These are phyloP conservation scores for Fusarium sp. DNA, from an alignment of 2,329 filamentous ascomycete genomes.

Conservation along the genomic window DNA sequence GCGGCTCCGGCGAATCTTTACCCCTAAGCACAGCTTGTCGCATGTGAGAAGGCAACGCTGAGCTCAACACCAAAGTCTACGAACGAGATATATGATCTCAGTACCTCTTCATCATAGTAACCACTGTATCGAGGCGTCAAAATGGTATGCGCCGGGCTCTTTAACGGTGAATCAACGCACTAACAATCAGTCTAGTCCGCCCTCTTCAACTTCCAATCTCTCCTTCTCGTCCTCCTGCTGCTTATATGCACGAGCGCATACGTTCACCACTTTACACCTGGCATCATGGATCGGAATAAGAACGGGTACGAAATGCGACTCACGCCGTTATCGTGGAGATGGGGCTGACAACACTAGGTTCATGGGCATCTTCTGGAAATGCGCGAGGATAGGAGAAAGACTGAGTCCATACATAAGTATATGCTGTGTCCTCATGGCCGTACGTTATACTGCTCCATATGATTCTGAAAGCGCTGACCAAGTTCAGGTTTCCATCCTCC, in stretches of 20 bases:
- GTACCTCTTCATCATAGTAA: not conserved
- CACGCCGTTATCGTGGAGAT: not conserved
- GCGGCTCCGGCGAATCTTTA: constrained; percentile 51
- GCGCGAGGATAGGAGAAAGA: constrained; percentile 88
- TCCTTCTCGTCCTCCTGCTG: constrained; percentile 92
- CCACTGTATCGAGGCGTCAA: constrained; percentile 11
- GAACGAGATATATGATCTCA: not conserved
- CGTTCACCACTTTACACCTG: constrained; percentile 87
- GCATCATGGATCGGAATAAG: constrained; percentile 92
- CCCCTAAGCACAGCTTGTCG: constrained; percentile 47
- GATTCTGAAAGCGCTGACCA: not conserved
- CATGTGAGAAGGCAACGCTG: constrained; percentile 30
- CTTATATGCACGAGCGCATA: constrained; percentile 97
- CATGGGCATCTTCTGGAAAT: constrained; percentile 95
- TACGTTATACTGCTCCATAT: constrained; percentile 52
- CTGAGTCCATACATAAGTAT: constrained; percentile 95
- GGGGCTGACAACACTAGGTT: constrained; percentile 58
- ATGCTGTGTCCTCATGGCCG: constrained; percentile 94
- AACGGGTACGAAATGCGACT: constrained; percentile 70
- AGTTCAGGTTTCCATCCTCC: constrained; percentile 48
- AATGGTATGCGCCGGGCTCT: constrained; percentile 40
- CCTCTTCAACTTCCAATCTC: constrained; percentile 98
- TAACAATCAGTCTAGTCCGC: constrained; percentile 71
- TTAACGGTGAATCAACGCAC: not conserved
- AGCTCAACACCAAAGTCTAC: not conserved